Conservation (phyloP, 495 filamentous ascomycete genomes). For the Daldinia vernicosa region DNA sequence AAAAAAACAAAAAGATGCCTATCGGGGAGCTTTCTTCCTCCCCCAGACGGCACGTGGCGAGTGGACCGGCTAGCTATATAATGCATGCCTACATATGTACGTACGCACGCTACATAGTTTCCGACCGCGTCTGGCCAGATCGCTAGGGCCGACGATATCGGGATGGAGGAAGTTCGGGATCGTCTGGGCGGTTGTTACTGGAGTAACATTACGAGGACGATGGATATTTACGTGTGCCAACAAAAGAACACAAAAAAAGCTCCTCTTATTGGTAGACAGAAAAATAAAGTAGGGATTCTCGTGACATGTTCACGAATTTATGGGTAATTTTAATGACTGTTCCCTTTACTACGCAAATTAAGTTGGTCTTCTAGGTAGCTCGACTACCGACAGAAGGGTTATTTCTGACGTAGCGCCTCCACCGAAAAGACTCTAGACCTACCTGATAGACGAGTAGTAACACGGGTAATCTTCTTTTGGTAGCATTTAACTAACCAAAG, state of each 20-base stretch:
- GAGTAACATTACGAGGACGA: neutral
- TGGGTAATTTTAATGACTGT: neutral
- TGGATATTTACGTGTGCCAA: neutral
- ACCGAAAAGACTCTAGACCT: constrained; percentile 2
- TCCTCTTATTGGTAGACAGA: neutral
- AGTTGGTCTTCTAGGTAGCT: neutral
- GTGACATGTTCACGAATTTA: neutral
- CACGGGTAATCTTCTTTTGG: neutral
- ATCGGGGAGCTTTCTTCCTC: neutral
- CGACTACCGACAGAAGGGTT: neutral
- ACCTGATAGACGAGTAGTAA: neutral
- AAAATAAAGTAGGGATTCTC: neutral
- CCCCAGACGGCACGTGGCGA: constrained; percentile 1
- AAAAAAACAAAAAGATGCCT: neutral
- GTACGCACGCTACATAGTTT: neutral
- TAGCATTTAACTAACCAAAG: neutral
- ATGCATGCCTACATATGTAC: neutral
- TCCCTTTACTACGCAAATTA: neutral
- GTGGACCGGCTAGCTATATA: neutral
- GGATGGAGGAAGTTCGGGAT: neutral
- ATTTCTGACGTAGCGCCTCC: neutral
- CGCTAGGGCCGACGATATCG: neutral
- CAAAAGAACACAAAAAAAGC: neutral
- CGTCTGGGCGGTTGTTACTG: neutral
- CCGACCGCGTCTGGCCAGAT: neutral